Conservation (phyloP, 2,329 filamentous ascomycete genomes). For the Emmonsia crescens region DNA sequence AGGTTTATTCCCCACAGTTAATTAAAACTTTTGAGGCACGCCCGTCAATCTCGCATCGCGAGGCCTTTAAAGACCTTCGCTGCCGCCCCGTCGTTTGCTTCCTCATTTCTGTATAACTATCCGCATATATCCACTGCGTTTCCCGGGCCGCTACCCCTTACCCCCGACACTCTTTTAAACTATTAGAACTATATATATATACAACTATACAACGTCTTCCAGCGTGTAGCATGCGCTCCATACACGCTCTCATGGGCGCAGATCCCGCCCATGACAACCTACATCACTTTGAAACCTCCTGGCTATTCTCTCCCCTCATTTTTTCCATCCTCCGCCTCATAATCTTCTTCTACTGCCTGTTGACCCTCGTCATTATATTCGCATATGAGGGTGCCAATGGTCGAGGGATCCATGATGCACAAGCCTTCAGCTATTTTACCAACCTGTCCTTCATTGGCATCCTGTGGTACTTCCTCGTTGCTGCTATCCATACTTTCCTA, state of each 20-base stretch:
- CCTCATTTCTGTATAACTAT: neutral
- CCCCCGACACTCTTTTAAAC: neutral
- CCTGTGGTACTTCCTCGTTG: slow-evolving; percentile 63
- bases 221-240: slow-evolving; percentile 1
- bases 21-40: too few relatives aligned
- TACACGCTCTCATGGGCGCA: slow-evolving; percentile 23
- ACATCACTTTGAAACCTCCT: slow-evolving; percentile 68
- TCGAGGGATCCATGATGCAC: slow-evolving; percentile 37
- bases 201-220: neutral
- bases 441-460: slow-evolving; percentile 72
- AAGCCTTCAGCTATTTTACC: slow-evolving; percentile 73
- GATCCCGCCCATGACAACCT: slow-evolving; percentile 35
- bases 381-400: slow-evolving; percentile 51
- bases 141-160: too few relatives aligned
- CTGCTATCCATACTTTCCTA: slow-evolving; percentile 56
- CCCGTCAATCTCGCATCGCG: too few relatives aligned
- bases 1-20: too few relatives aligned
- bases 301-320: slow-evolving; percentile 54
- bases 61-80: too few relatives aligned
- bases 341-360: slow-evolving; percentile 55
- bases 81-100: too few relatives aligned
- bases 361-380: slow-evolving; percentile 58
- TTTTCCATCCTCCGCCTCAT: slow-evolving; percentile 36
- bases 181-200: neutral
- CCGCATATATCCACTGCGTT: too few relatives aligned